Base-by-base conservation (phyloP, 257 asterid genomes). In the Salvia miltiorrhiza region DNA sequence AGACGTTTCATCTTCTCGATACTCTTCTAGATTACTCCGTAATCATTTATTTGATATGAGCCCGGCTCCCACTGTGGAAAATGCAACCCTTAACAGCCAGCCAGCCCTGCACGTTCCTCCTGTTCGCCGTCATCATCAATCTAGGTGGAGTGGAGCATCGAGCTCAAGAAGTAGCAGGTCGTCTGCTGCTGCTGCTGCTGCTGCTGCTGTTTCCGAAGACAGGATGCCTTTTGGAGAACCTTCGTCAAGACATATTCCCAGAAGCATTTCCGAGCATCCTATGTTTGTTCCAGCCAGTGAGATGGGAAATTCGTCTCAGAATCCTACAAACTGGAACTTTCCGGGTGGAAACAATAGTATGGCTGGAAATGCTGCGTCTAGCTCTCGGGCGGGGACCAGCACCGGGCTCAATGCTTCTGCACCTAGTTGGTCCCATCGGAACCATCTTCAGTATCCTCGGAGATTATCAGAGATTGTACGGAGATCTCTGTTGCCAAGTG, bases 231-330 rank as follows among this genome's bases (percentile, higher is more conserved):
- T 71, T 67, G 91, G 76, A 32, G 83, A 71, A 14, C 76, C 89
- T 10, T 41, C 64, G 10, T 24, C 79, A 21, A 69, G 90, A 52
- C 74, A 73, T 56, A 74, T 82, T 55, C 87, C 96, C 0, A 80
- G 95, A 75, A 81, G 82, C 85, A 78, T 89, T 62, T 85, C 89
- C 6, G 96, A 92, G 35, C 93, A 86, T 77, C 93, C 98, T 20
- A 77, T 92, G 81, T 89, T 89, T 73, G 37, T 81, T 58, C 87
- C 90, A 0, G 67, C 85, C 14, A 37, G 65, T 57, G 93, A 86
- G 63, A 76, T 61, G 26, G 84, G 88, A 74, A 78, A 56, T 74
- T 68, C 87, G 16, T 78, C 81, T 47, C 95, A 84, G 56, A 75
- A 73, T 20, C 73, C 73, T 39, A 16, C 35, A 3, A 80, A 75